These are phyloP conservation scores for Prunus armeniaca DNA, from an alignment of 306 rosid species.

Conservation along the genomic window DNA sequence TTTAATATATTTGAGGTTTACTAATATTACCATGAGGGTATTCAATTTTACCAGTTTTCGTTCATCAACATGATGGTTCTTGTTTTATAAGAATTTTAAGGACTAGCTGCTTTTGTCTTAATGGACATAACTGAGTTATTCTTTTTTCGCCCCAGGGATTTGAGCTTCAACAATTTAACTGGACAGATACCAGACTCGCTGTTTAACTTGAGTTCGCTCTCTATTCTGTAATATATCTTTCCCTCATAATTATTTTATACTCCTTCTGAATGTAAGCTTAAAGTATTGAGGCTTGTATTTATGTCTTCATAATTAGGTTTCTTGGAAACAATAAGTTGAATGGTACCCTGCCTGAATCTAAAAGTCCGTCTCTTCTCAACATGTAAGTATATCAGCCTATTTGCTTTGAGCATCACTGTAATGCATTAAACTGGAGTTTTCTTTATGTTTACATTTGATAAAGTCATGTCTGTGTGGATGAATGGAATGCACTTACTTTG, in stretches of 20 bases:
- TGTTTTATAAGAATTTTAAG: background rate
- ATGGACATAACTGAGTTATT: conserved; percentile 3
- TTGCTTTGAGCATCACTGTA: background rate
- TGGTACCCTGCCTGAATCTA: conserved; percentile 55
- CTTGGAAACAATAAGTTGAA: conserved; percentile 75
- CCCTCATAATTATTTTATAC: conserved; percentile 5
- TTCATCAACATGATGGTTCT: background rate
- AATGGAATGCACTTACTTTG: background rate
- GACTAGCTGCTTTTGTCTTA: background rate
- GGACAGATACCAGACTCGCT: conserved; percentile 58
- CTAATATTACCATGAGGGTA: background rate
- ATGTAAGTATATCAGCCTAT: conserved; percentile 46
- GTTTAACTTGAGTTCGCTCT: conserved; percentile 60
- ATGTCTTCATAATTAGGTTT: conserved; percentile 37
- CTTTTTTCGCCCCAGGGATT: conserved; percentile 49
- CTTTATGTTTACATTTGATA: background rate
- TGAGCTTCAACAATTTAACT: conserved; percentile 79
- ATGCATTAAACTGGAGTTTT: background rate
- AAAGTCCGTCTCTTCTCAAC: conserved; percentile 41
- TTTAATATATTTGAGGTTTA: background rate
- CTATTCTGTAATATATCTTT: conserved; percentile 50
- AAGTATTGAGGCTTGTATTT: conserved; percentile 10
- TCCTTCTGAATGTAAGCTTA: background rate
- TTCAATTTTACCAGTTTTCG: background rate
- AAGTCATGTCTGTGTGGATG: background rate